These are phyloP conservation scores for Stylonectria norvegica DNA, from an alignment of 2,329 filamentous ascomycete species.

Conservation along the genomic window DNA sequence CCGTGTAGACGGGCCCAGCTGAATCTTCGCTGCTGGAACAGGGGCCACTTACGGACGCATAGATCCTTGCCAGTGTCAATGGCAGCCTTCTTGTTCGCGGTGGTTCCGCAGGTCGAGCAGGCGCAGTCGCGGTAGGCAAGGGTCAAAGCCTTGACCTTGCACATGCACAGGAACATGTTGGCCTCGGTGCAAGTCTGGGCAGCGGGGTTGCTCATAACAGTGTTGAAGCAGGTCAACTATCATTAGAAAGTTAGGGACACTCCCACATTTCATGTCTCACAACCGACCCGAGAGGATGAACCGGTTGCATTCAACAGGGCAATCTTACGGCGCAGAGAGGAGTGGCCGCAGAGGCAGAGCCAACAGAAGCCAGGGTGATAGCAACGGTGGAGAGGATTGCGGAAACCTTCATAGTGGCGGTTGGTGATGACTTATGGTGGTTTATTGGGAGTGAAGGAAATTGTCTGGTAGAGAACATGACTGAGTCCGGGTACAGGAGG, in stretches of 20 bases:
- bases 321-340: conserved; percentile 3
- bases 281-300: neutral
- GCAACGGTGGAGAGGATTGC: conserved; percentile 1
- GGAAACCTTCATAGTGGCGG: conserved; percentile 2
- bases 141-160: conserved; percentile 7
- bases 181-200: conserved; percentile 3
- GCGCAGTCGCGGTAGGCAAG: conserved; percentile 6
- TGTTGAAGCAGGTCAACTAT: conserved; percentile 1
- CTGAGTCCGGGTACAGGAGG: neutral
- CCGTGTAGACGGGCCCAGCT: no score
- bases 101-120: neutral
- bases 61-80: neutral
- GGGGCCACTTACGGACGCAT: neutral
- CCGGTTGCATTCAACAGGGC: no score
- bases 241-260: no score
- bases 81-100: neutral
- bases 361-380: conserved; percentile 1
- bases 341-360: conserved; percentile 5
- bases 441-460: neutral
- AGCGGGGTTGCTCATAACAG: conserved; percentile 1
- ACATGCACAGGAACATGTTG: conserved; percentile 8
- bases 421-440: neutral
- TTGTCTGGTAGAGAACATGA: no score
- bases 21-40: no score
- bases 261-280: no score